These are phyloP conservation scores for Phytophthora podocarpi DNA, from an alignment of 352 stramenopile genomes.

Conservation along the genomic window DNA sequence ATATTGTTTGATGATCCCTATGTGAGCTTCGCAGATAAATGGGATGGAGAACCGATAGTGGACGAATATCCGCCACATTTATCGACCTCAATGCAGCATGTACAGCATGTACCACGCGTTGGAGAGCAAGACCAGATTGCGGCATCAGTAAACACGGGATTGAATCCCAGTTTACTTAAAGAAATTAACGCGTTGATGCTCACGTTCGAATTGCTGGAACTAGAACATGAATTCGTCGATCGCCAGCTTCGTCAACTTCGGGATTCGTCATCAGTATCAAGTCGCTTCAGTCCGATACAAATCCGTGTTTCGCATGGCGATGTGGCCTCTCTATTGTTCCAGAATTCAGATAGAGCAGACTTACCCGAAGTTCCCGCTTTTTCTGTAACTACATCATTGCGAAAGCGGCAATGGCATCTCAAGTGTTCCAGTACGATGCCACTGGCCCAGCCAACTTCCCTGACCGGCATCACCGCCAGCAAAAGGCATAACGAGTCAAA, in stretches of 20 bases:
- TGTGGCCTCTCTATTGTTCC: slow-evolving; percentile 12
- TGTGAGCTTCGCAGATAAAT: neutral
- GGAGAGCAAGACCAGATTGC: neutral
- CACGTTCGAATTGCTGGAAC: slow-evolving; percentile 50
- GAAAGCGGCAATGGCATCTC: slow-evolving; percentile 47
- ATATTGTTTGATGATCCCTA: neutral
- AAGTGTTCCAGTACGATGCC: slow-evolving; percentile 45
- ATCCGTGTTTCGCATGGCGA: slow-evolving; percentile 50
- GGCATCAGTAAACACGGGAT: neutral
- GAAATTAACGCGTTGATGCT: slow-evolving; percentile 36
- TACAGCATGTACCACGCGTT: too few relatives aligned
- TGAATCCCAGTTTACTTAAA: neutral
- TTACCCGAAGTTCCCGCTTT: slow-evolving; percentile 26
- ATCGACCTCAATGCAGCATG: neutral
- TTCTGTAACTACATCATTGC: slow-evolving; percentile 52
- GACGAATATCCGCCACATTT: too few relatives aligned
- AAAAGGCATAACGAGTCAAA: too few relatives aligned
- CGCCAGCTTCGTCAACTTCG: slow-evolving; percentile 45
- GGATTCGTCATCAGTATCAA: slow-evolving; percentile 52
- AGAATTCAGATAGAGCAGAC: neutral
- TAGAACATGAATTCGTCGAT: slow-evolving; percentile 43
- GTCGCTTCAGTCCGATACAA: slow-evolving; percentile 54
- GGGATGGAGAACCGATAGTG: neutral
- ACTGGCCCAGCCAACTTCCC: slow-evolving; percentile 1
- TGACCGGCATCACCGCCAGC: too few relatives aligned